Evolutionary conservation across 2,329 filamentous ascomycete species (phyloP), one percentile per base, ranked within the genome.

Genomic region (Thyridium curvatum): DNA sequence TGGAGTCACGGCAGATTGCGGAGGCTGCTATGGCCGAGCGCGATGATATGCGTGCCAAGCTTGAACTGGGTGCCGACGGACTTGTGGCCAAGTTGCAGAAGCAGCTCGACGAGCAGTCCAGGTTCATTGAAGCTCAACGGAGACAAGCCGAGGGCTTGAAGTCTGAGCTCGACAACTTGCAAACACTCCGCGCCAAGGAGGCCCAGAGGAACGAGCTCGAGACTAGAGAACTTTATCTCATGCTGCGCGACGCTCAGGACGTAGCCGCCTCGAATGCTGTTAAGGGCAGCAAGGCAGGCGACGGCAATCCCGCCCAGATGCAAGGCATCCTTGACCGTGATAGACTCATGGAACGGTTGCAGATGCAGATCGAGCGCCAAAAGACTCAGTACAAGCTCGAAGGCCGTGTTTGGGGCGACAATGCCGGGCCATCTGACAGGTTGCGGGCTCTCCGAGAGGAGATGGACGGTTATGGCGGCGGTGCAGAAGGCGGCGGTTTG

Each of bases 301-400:
- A 79, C 31, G 77, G 75, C 16, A 84, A 93, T 56, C 79, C 86
- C 17, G 70, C 78, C 21, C 84, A 83, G 40, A 88, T 91, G 83
- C 81, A 89, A 58, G 93, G 93, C 46, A 97, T 98, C 45, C 71
- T 98, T 47, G 90, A 97, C 58, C 84, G 93, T 18, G 87, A 96
- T 54, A 82, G 77, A 54, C 80, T 98, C 49, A 94, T 98, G 85
- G 86, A 89, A 56, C 83, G 90, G 38, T 74, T 98, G 41, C 90
- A 95, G 61, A 94, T 87, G 71, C 93, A 97, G 64, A 79, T 98
- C 32, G 91, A 97, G 67, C 76, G 93, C 47, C 91, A 95, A 47
- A 97, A 97, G 75, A 97, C 93, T 1, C 90, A 97, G 58, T 95
- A 88, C 64, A 96, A 96, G 64, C 78, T 98, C 26, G 93, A 97